phyloP scores from a whole-genome alignment of 2,329 filamentous ascomycete genomes.

The Exophiala alcalophila region DNA sequence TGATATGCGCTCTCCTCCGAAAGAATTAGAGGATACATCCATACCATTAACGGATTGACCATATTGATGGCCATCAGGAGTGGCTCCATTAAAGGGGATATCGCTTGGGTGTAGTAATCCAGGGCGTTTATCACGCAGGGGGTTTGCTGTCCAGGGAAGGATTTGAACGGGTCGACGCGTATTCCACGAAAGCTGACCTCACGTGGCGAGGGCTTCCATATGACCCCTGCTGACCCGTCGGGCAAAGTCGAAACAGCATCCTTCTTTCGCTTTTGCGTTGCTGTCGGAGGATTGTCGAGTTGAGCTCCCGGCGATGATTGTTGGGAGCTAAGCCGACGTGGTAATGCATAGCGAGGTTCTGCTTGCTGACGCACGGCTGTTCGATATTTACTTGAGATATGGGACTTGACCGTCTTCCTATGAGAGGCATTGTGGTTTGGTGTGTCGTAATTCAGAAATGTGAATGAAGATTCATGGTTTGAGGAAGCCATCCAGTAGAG shows the following conservation, averaged over 20 bases:
- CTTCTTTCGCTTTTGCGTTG: background rate
- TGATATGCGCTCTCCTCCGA: constrained; percentile 18
- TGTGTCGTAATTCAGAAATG: constrained; percentile 18
- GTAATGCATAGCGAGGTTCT: constrained; percentile 20
- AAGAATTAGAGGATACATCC: constrained; percentile 15
- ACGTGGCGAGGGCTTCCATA: constrained; percentile 5
- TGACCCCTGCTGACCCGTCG: too few relatives aligned
- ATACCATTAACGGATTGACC: constrained; percentile 18
- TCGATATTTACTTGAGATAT: constrained; percentile 23
- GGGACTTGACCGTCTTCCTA: constrained; percentile 18
- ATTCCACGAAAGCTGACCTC: constrained; percentile 10
- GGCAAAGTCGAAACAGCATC: too few relatives aligned
- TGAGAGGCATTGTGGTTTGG: constrained; percentile 17
- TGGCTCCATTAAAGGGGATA: constrained; percentile 15
- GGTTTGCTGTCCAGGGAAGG: constrained; percentile 14
- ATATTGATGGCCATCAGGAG: constrained; percentile 13
- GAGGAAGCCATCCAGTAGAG: too few relatives aligned
- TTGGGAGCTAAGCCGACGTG: background rate
- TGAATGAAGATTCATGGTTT: too few relatives aligned
- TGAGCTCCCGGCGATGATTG: background rate
- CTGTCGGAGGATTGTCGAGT: background rate
- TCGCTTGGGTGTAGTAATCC: constrained; percentile 15
- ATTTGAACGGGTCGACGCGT: constrained; percentile 14
- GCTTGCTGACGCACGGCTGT: constrained; percentile 17
- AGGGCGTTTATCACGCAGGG: constrained; percentile 14